Percentiles rank a stretch among this genome's conserved stretches.
Evolutionary conservation across 495 filamentous ascomycete species (phyloP).

Genomic region (Xylaria palmicola): DNA sequence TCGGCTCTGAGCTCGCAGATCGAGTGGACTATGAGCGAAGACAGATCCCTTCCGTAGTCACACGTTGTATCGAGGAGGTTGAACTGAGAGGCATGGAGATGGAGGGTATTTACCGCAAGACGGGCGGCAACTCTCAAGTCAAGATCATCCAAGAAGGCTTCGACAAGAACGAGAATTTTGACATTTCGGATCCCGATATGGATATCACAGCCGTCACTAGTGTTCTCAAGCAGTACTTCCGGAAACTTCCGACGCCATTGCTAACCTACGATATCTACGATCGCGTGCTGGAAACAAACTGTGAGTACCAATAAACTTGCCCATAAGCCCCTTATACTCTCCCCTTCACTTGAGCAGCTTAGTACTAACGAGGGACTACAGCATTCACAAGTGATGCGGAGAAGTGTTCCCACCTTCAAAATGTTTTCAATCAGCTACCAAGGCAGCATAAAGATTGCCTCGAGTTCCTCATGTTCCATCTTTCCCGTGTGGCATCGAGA

Average conservation of each 20-base stretch:
- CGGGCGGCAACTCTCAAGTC: slow-evolving; percentile 82
- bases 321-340: neutral
- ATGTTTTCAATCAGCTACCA: slow-evolving; percentile 73
- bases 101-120: slow-evolving; percentile 98
- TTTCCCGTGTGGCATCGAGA: slow-evolving; percentile 80
- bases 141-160: slow-evolving; percentile 88
- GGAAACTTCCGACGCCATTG: slow-evolving; percentile 85
- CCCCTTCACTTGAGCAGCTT: neutral
- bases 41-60: slow-evolving; percentile 85
- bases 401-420: slow-evolving; percentile 66
- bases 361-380: slow-evolving; percentile 26
- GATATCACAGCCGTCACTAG: slow-evolving; percentile 97
- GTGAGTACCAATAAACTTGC: slow-evolving; percentile 47
- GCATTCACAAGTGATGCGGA: slow-evolving; percentile 55
- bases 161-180: slow-evolving; percentile 76
- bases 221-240: slow-evolving; percentile 96
- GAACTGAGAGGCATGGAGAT: slow-evolving; percentile 96
- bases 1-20: slow-evolving; percentile 85
- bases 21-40: slow-evolving; percentile 87
- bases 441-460: slow-evolving; percentile 81
- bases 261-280: slow-evolving; percentile 95
- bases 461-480: slow-evolving; percentile 92
- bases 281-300: slow-evolving; percentile 72
- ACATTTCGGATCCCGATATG: slow-evolving; percentile 88
- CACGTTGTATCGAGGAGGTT: slow-evolving; percentile 95